Conservation (phyloP, 1,284 basidiomycete genomes). For the Termitomyces sp. region DNA sequence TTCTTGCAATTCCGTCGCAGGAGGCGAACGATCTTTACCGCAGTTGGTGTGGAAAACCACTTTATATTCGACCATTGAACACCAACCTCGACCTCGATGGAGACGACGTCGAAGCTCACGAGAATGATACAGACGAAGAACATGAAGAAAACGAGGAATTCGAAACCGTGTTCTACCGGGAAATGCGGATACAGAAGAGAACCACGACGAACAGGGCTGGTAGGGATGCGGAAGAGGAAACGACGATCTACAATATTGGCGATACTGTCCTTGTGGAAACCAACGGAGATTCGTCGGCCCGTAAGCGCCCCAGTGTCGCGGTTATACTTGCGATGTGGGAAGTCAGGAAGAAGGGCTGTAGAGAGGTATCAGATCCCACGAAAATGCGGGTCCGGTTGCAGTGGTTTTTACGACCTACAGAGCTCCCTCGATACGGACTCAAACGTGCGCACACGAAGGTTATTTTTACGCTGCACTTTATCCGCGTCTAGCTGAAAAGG, state of each 20-base stretch:
- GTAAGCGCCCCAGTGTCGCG: conserved; percentile 51
- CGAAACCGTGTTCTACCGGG: conserved; percentile 38
- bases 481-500: neutral
- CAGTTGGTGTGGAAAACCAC: conserved; percentile 38
- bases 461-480: conserved; percentile 14
- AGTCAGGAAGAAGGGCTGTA: conserved; percentile 24
- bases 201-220: conserved; percentile 15
- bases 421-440: conserved; percentile 53
- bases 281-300: conserved; percentile 30
- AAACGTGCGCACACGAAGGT: conserved; percentile 55
- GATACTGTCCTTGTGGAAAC: conserved; percentile 65
- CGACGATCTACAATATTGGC: conserved; percentile 44
- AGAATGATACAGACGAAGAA: conserved; percentile 24
- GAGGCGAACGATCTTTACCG: conserved; percentile 26
- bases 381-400: conserved; percentile 56
- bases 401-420: conserved; percentile 64
- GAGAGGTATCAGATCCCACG: conserved; percentile 18
- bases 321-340: conserved; percentile 68
- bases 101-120: conserved; percentile 2
- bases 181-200: conserved; percentile 32
- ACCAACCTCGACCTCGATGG: conserved; percentile 34
- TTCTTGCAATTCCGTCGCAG: conserved; percentile 37
- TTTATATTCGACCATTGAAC: conserved; percentile 34
- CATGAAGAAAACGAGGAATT: conserved; percentile 23
- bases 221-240: conserved; percentile 16